A percentile compares a stretch with the other conserved stretches of the same genome.
Conservation (phyloP, 202 grass and related monocot genomes). For the Panicum virgatum region DNA sequence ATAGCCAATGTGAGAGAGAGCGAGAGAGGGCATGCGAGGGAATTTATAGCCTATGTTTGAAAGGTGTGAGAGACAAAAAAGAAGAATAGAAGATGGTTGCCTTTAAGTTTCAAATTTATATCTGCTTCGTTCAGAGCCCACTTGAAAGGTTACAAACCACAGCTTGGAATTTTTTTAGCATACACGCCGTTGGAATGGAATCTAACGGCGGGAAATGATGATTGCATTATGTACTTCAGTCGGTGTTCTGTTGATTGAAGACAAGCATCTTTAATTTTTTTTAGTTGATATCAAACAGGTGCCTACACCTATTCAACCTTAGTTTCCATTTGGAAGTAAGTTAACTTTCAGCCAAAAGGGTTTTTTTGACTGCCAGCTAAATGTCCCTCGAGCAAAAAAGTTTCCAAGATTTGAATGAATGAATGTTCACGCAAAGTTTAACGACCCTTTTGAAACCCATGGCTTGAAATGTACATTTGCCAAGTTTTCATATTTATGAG, state of each 20-base stretch:
- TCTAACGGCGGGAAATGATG: no score
- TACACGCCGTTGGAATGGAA: no score
- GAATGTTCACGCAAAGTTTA: neutral
- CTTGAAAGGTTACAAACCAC: no score
- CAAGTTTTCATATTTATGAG: neutral
- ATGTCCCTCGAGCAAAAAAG: neutral
- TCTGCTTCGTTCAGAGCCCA: neutral
- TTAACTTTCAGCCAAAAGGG: neutral
- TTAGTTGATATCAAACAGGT: neutral
- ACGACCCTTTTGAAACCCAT: neutral
- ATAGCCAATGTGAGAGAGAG: slow-evolving; percentile 15
- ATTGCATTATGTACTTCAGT: no score
- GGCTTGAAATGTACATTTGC: neutral
- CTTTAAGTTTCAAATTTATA: neutral
- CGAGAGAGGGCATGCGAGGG: slow-evolving; percentile 23
- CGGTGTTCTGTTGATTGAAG: no score
- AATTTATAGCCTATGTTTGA: neutral
- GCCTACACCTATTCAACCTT: neutral
- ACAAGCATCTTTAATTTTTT: neutral
- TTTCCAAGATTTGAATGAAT: neutral
- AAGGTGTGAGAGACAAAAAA: neutral
- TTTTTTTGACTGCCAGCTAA: neutral
- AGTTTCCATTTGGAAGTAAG: neutral
- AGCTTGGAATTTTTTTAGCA: no score
- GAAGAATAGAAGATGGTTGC: no score